These are phyloP conservation scores for Candida ulmi DNA, from an alignment of 805 yeast genomes.

Conservation along the genomic window DNA sequence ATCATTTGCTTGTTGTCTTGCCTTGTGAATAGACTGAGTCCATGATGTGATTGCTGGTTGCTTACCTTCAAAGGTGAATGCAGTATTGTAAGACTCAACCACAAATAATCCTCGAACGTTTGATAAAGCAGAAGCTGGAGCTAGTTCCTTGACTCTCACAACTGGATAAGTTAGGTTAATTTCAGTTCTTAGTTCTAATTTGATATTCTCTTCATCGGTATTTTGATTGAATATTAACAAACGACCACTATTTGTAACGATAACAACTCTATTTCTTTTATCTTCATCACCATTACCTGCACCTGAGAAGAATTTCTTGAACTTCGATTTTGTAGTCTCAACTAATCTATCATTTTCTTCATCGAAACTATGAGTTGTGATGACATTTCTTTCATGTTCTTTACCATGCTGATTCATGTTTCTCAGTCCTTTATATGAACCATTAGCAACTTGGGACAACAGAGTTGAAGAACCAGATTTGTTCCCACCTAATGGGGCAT, in stretches of 20 bases:
- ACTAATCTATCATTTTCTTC: constrained; percentile 11
- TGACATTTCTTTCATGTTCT: constrained; percentile 26
- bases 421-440: constrained; percentile 37
- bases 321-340: constrained; percentile 14
- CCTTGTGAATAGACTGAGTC: constrained; percentile 48
- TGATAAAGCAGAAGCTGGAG: constrained; percentile 28
- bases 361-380: constrained; percentile 16
- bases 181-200: constrained; percentile 46
- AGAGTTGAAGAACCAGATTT: constrained; percentile 32
- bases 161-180: constrained; percentile 48
- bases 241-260: constrained; percentile 61
- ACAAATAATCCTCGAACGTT: constrained; percentile 43
- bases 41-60: constrained; percentile 46
- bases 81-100: constrained; percentile 46
- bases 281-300: constrained; percentile 24
- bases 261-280: constrained; percentile 41
- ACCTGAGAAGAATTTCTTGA: constrained; percentile 19
- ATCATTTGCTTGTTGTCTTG: constrained; percentile 45
- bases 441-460: constrained; percentile 39
- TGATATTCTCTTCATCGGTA: constrained; percentile 25
- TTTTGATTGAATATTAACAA: constrained; percentile 43
- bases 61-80: constrained; percentile 54
- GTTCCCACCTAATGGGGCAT: constrained; percentile 46
- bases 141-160: constrained; percentile 53
- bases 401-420: constrained; percentile 23